Base-by-base conservation (phyloP, 208 protist genomes). In the Acanthamoeba healyi region DNA sequence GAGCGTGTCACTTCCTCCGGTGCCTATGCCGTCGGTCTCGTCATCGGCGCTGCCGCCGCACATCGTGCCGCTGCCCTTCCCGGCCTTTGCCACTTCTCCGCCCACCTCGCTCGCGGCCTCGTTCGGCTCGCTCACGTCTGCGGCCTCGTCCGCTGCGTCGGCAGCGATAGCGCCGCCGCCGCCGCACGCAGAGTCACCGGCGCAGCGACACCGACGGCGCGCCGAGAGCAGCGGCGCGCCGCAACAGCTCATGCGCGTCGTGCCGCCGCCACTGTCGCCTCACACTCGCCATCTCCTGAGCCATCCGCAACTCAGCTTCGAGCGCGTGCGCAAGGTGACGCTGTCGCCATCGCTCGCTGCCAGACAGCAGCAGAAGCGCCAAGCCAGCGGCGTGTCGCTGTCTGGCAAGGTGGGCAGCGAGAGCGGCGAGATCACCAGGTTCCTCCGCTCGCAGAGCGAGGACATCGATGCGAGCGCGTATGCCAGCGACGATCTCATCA, bases 221-320 rank as follows among this genome's bases (percentile, higher is more conserved):
- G 65, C 65, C 29, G 65, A 74, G 65, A 74, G 65, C 65, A 74
- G 65, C 65, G 65, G 65, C 65, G 36, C 65, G n/a, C 65, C 65
- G 65, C 65, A 22, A 34, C 34, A 22, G 65, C 65, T 74, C 34
- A 32, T 44, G 65, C n/a, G 9, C 49, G 10, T 34, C 34, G 65
- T 14, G 34, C 65, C 65, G 65, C 65, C 65, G 2, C 65, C 36
- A 2, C 36, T 74, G 34, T 36, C 34, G 29, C n/a, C 65, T 5
- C 34, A 36, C 34, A 34, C 34, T 24, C 24, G 14, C 19, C 61
- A 38, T 17, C 61, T 36, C 61, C 61, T 36, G 29, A 14, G 36
- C 61, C 29, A 29, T 2, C 61, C 24, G 26, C 61, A 70, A 14
- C 29, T 14, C 24, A 70, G 61, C 61, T 36, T 70, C 6, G 61